Conservation (phyloP, 2,329 filamentous ascomycete genomes). For the Metarhizium rileyi region DNA sequence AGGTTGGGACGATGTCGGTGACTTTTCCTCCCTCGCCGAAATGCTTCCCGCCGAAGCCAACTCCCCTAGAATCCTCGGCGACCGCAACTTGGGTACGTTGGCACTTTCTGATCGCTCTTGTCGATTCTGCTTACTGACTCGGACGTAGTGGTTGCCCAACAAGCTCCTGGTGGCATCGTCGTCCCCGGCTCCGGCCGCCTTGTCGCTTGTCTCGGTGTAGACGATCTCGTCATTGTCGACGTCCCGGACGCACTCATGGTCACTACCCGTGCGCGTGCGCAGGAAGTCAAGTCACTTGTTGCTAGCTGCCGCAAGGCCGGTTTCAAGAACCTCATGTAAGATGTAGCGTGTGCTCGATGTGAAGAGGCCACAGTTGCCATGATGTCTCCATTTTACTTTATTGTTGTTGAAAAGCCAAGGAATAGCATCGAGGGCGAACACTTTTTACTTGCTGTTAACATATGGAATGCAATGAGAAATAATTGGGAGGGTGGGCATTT, state of each 20-base stretch:
- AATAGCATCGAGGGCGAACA: not conserved
- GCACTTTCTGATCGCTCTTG: not conserved
- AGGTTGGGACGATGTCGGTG: conserved; percentile 19
- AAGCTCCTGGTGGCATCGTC: conserved; percentile 17
- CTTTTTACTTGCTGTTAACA: not conserved
- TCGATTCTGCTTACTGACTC: not conserved
- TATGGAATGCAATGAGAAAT: not conserved
- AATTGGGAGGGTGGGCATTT: not conserved
- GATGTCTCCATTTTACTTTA: not conserved
- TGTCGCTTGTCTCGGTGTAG: conserved; percentile 16
- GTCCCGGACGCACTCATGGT: conserved; percentile 18
- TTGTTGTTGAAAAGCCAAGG: not conserved
- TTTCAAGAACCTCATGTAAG: conserved; percentile 14
- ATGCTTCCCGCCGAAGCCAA: conserved; percentile 18
- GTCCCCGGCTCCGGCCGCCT: conserved; percentile 16
- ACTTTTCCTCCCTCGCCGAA: conserved; percentile 17
- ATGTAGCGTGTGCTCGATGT: not conserved
- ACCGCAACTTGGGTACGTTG: conserved; percentile 13
- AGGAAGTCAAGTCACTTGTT: conserved; percentile 18
- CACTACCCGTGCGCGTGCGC: conserved; percentile 17
- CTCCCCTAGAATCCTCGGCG: conserved; percentile 14
- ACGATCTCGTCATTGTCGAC: conserved; percentile 18
- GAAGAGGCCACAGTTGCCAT: not conserved
- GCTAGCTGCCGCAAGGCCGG: conserved; percentile 16
- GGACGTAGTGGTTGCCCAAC: conserved; percentile 14